phyloP scores from a whole-genome alignment of 257 asterid genomes.

The Petunia secreta region DNA sequence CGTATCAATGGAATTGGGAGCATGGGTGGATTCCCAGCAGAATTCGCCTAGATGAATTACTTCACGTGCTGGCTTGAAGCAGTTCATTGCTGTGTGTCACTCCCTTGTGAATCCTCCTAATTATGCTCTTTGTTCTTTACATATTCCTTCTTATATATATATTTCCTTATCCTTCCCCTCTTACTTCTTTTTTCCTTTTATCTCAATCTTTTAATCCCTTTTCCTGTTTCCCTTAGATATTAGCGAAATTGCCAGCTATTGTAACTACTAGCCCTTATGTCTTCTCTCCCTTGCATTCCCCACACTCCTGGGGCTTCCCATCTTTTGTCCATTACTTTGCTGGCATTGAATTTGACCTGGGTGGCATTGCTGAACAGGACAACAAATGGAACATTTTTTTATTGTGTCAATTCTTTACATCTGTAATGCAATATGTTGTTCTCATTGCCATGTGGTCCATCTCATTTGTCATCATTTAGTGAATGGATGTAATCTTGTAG shows the following conservation, averaged over 20 bases:
- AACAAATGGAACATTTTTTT: slow-evolving; percentile 30
- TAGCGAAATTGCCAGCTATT: slow-evolving; percentile 16
- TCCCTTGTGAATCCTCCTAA: slow-evolving; percentile 28
- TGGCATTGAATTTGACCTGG: slow-evolving; percentile 19
- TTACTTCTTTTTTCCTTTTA: background rate
- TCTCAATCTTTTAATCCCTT: background rate
- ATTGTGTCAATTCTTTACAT: slow-evolving; percentile 31
- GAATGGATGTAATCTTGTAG: background rate
- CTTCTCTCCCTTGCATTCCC: slow-evolving; percentile 13
- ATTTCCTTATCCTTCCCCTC: background rate
- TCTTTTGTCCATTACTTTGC: slow-evolving; percentile 14
- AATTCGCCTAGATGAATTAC: slow-evolving; percentile 39
- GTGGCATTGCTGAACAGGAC: slow-evolving; percentile 31
- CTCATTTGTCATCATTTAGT: slow-evolving; percentile 1
- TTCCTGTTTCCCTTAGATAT: slow-evolving; percentile 16
- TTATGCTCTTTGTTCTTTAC: slow-evolving; percentile 29
- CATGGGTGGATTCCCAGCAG: slow-evolving; percentile 52
- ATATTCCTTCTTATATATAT: slow-evolving; percentile 23
- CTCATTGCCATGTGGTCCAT: slow-evolving; percentile 34
- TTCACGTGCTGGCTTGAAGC: slow-evolving; percentile 30
- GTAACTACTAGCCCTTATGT: slow-evolving; percentile 23
- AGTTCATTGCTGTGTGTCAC: slow-evolving; percentile 32
- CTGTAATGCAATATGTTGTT: slow-evolving; percentile 27
- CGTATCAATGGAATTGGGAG: slow-evolving; percentile 43
- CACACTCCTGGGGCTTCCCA: background rate